A percentile compares a stretch with the other conserved stretches of the same genome.
Evolutionary conservation across 2,329 filamentous ascomycete genomes (phyloP).

Genomic region (Verticillium nonalfalfae): DNA sequence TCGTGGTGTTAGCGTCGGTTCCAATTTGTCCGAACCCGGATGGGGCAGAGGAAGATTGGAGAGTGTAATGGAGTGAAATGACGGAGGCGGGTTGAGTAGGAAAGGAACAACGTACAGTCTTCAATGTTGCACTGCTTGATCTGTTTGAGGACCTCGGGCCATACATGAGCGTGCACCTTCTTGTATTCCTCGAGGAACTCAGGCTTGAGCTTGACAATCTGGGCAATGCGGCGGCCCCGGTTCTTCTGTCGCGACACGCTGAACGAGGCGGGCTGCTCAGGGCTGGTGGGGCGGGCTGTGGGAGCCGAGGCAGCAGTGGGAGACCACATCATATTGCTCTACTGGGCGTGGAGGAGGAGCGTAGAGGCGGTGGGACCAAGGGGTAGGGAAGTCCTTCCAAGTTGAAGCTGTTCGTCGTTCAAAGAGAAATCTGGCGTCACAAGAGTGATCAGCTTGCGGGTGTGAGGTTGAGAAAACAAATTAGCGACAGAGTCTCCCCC

Average conservation of each 20-base stretch:
- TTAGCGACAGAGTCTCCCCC: background rate
- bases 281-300: background rate
- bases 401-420: background rate
- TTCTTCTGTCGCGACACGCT: conserved; percentile 22
- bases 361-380: background rate
- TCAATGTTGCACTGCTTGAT: conserved; percentile 69
- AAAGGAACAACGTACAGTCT: conserved; percentile 49
- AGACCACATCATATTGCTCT: background rate
- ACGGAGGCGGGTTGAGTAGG: background rate
- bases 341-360: background rate
- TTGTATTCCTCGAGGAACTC: conserved; percentile 65
- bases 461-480: background rate
- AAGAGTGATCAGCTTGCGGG: background rate
- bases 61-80: background rate
- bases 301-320: background rate
- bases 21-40: background rate
- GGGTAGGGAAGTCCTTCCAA: background rate
- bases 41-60: background rate
- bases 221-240: conserved; percentile 54
- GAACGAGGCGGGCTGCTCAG: background rate
- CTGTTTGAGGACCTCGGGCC: conserved; percentile 71
- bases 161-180: conserved; percentile 64
- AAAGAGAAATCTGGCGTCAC: background rate
- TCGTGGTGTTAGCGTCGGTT: background rate
- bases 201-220: conserved; percentile 67